phyloP scores from a whole-genome alignment of 75 land plant genomes.

The Sequoiadendron giganteum region DNA sequence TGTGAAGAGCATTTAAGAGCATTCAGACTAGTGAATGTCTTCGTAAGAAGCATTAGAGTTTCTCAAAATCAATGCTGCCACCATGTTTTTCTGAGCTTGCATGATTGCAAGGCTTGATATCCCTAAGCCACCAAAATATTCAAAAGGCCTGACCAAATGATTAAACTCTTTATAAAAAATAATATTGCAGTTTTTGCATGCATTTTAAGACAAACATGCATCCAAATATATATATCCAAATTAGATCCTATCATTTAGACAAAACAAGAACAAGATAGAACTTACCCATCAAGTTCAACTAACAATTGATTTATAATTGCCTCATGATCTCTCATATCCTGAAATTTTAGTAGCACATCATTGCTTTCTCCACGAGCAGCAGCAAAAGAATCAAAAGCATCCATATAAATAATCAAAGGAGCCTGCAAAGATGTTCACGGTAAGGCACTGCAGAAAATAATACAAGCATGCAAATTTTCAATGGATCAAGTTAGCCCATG shows the following conservation, averaged over 20 bases:
- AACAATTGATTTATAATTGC: slow-evolving; percentile 93
- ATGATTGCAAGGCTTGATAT: neutral
- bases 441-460: neutral
- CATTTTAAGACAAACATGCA: neutral
- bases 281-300: slow-evolving; percentile 98
- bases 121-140: neutral
- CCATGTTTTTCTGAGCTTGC: neutral
- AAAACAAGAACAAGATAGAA: neutral
- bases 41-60: neutral
- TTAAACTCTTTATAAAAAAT: neutral
- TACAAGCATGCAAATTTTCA: neutral
- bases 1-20: neutral
- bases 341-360: slow-evolving; percentile 57
- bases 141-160: neutral
- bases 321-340: slow-evolving; percentile 58
- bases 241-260: neutral
- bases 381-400: slow-evolving; percentile 90
- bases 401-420: slow-evolving; percentile 91
- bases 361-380: slow-evolving; percentile 83
- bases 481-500: neutral
- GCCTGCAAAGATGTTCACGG: slow-evolving; percentile 45
- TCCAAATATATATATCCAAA: neutral
- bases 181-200: neutral
- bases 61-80: neutral
- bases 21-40: neutral